Conservation (phyloP, 1,284 basidiomycete species). For the Trametes pubescens region DNA sequence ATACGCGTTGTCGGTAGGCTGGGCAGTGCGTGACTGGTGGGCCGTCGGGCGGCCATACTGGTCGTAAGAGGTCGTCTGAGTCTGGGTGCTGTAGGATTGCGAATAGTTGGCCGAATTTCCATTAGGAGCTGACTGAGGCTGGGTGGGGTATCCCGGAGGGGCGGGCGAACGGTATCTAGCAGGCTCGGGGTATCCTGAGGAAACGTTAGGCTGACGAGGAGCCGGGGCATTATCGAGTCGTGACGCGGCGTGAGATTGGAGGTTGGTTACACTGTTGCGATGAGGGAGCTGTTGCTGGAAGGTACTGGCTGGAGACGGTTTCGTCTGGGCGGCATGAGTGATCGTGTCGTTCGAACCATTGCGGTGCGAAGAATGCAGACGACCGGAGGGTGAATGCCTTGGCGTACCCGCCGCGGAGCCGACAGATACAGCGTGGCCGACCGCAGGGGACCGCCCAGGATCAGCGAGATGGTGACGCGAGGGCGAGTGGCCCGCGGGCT, state of each 20-base stretch:
- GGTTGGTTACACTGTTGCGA: slow-evolving; percentile 33
- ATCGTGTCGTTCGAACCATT: slow-evolving; percentile 45
- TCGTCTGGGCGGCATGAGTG: slow-evolving; percentile 32
- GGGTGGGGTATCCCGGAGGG: slow-evolving; percentile 36
- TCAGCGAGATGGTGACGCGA: slow-evolving; percentile 23
- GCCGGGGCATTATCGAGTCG: slow-evolving; percentile 39
- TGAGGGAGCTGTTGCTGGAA: slow-evolving; percentile 36
- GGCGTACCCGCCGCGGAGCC: slow-evolving; percentile 36
- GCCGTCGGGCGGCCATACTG: slow-evolving; percentile 21
- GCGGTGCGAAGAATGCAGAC: slow-evolving; percentile 39
- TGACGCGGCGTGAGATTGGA: slow-evolving; percentile 37
- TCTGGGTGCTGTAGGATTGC: slow-evolving; percentile 27
- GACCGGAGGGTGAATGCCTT: slow-evolving; percentile 39
- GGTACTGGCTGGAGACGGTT: slow-evolving; percentile 36
- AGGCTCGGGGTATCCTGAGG: slow-evolving; percentile 43
- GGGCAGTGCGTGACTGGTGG: slow-evolving; percentile 22
- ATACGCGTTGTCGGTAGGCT: slow-evolving; percentile 26
- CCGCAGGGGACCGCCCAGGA: slow-evolving; percentile 33
- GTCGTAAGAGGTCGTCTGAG: slow-evolving; percentile 21
- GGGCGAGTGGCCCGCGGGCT: slow-evolving; percentile 6
- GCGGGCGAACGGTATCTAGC: slow-evolving; percentile 43
- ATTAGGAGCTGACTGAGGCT: slow-evolving; percentile 28
- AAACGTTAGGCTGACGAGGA: slow-evolving; percentile 34
- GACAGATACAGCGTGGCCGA: slow-evolving; percentile 22
- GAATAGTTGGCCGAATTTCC: slow-evolving; percentile 28